Evolutionary conservation across 2,329 filamentous ascomycete species (phyloP).

Genomic region (Blastomyces gilchristii): DNA sequence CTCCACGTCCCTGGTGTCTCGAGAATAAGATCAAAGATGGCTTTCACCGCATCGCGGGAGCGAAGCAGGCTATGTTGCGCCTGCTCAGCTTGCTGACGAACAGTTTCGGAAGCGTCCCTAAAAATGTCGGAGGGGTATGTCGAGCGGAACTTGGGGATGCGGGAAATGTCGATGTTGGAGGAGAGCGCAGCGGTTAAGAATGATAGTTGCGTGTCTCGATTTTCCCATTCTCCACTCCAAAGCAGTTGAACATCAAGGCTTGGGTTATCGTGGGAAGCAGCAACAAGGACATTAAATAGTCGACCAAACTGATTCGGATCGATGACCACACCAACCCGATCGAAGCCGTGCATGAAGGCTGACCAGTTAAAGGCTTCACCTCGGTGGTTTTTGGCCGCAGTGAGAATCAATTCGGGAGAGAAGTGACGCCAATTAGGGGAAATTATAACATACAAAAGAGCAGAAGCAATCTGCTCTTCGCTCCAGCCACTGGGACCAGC

Average conservation of each 20-base stretch:
- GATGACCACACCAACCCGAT: conserved; percentile 65
- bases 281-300: conserved; percentile 68
- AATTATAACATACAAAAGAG: conserved; percentile 60
- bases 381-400: conserved; percentile 46
- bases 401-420: conserved; percentile 60
- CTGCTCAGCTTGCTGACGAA: conserved; percentile 50
- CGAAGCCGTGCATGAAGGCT: conserved; percentile 67
- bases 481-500: conserved; percentile 55
- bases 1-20: conserved; percentile 49
- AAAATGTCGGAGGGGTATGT: conserved; percentile 63
- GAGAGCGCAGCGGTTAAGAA: conserved; percentile 83
- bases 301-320: conserved; percentile 69
- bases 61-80: conserved; percentile 79
- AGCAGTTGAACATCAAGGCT: conserved; percentile 74
- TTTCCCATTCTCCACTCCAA: conserved; percentile 83
- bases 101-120: conserved; percentile 48
- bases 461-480: conserved; percentile 72
- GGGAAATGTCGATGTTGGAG: conserved; percentile 67
- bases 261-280: conserved; percentile 53
- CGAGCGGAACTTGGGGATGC: conserved; percentile 68
- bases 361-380: conserved; percentile 53
- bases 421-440: conserved; percentile 51
- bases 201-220: conserved; percentile 81
- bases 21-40: conserved; percentile 54
- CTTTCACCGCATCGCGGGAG: conserved; percentile 70